Base-by-base conservation (phyloP, 129 eudicot species). In the Pseudognaphalium luteoalbum region DNA sequence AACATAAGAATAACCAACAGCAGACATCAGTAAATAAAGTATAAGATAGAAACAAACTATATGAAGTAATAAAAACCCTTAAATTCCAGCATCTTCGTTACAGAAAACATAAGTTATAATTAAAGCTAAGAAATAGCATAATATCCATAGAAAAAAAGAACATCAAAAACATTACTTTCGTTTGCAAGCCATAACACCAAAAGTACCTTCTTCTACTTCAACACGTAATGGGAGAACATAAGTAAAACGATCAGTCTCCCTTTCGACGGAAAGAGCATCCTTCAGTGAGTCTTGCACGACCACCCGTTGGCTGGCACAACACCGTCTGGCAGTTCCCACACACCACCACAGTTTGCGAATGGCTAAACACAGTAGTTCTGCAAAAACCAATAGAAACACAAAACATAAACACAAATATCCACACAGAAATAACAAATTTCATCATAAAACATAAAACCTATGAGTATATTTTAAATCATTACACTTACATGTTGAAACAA, bases 351-450 rank as follows among this genome's bases (percentile, higher is more conserved):
- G 87, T 80, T 39, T 83, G 87, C 7, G 87, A 83, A 54, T 83
- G 87, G 71, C 87, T 83, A n/a, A 83, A 83, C 32, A 83, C 87
- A 7, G 87, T 83, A 12, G 84, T 83, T 44, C 87, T 84, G 85
- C 52, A 76, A 52, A 52, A 22, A 5, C 28, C 29, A 10, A 9
- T 1, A 52, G 2, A 42, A 42, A 42, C 14, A 29, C 32, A 73
- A 35, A 61, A 73, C 0, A 17, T 6, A 1, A 22, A 60, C 7
- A 42, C n/a, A 0, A 9, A 4, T 5, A 42, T 30, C 22, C 17
- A 32, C 20, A 9, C 30, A 34, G 39, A 12, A 47, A 61, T 4
- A 6, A 22, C 19, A 37, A 17, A 25, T 6, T 25, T 51, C 34
- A 32, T 4, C 4, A 32, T 32, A 2, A 2, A 32, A 32, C 4